Evolutionary conservation across 805 yeast genomes (phyloP).

Genomic region (Starmerella lactis-condensi): DNA sequence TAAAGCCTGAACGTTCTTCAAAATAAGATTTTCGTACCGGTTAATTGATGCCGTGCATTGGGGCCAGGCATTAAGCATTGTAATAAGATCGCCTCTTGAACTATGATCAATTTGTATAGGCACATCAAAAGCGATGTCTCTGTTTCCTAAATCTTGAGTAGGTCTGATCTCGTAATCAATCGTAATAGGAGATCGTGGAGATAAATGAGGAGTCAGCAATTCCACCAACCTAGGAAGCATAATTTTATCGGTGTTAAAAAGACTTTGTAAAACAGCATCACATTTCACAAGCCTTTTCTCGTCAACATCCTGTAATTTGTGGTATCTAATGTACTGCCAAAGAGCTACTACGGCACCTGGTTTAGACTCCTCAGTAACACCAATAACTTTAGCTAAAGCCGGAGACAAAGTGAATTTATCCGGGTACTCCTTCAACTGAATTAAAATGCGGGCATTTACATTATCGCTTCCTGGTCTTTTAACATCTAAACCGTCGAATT

Average conservation of each 20-base stretch:
- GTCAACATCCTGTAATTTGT: slow-evolving; percentile 40
- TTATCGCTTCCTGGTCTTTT: slow-evolving; percentile 57
- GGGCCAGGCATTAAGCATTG: slow-evolving; percentile 26
- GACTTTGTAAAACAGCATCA: slow-evolving; percentile 28
- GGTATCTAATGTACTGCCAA: slow-evolving; percentile 60
- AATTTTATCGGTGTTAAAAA: slow-evolving; percentile 33
- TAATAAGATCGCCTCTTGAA: slow-evolving; percentile 22
- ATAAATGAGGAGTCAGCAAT: slow-evolving; percentile 43
- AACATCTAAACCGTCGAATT: slow-evolving; percentile 80
- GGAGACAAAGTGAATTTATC: slow-evolving; percentile 45
- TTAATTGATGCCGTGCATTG: slow-evolving; percentile 26
- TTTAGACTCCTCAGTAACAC: slow-evolving; percentile 61
- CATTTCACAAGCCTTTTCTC: slow-evolving; percentile 37
- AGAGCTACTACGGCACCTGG: slow-evolving; percentile 64
- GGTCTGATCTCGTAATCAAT: slow-evolving; percentile 62
- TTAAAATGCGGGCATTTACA: slow-evolving; percentile 49
- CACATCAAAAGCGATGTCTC: slow-evolving; percentile 64
- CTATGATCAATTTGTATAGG: slow-evolving; percentile 35
- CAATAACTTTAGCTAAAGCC: slow-evolving; percentile 50
- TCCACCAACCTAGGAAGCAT: slow-evolving; percentile 58
- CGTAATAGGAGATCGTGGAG: slow-evolving; percentile 64
- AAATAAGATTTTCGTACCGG: slow-evolving; percentile 29
- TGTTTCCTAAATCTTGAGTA: slow-evolving; percentile 51
- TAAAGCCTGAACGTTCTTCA: slow-evolving; percentile 33
- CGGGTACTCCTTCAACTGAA: slow-evolving; percentile 66